Conservation (phyloP, 345 rosid species). For the Citrus reticulata region DNA sequence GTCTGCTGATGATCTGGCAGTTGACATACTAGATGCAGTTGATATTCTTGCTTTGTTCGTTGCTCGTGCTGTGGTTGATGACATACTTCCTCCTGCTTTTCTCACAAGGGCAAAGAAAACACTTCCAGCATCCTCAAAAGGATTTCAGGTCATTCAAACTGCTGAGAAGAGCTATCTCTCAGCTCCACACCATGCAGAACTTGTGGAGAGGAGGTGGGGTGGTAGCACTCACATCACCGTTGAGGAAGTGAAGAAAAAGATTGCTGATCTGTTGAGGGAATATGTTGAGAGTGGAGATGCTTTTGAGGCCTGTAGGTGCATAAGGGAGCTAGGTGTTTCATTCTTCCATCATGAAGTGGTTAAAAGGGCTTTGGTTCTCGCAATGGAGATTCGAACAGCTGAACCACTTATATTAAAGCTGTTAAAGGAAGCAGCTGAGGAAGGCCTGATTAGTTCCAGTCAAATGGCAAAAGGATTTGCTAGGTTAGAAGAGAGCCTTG, state of each 20-base stretch:
- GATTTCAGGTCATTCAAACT: constrained; percentile 74
- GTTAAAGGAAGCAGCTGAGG: constrained; percentile 88
- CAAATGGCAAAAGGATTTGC: constrained; percentile 92
- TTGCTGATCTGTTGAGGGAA: constrained; percentile 77
- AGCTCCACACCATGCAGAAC: constrained; percentile 99
- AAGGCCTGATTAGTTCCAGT: constrained; percentile 92
- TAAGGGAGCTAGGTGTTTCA: constrained; percentile 84
- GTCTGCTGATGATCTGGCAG: constrained; percentile 92
- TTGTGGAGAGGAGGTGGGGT: constrained; percentile 98
- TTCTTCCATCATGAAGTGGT: constrained; percentile 99
- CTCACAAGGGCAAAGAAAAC: constrained; percentile 75
- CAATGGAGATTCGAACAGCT: constrained; percentile 72
- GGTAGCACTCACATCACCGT: constrained; percentile 91
- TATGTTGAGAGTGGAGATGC: constrained; percentile 82
- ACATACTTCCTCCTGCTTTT: constrained; percentile 91
- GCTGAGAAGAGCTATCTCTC: constrained; percentile 95
- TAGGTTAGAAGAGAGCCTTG: constrained; percentile 82
- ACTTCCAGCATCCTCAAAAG: constrained; percentile 73
- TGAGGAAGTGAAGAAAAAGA: constrained; percentile 92
- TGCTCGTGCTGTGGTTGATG: constrained; percentile 96
- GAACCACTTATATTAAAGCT: constrained; percentile 68
- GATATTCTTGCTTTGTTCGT: constrained; percentile 87
- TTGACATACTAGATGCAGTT: constrained; percentile 89
- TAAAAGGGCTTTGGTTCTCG: constrained; percentile 86
- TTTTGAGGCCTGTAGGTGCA: constrained; percentile 92